These are phyloP conservation scores for Ceratobasidium sp. DNA, from an alignment of 1,284 basidiomycete species.

Conservation along the genomic window DNA sequence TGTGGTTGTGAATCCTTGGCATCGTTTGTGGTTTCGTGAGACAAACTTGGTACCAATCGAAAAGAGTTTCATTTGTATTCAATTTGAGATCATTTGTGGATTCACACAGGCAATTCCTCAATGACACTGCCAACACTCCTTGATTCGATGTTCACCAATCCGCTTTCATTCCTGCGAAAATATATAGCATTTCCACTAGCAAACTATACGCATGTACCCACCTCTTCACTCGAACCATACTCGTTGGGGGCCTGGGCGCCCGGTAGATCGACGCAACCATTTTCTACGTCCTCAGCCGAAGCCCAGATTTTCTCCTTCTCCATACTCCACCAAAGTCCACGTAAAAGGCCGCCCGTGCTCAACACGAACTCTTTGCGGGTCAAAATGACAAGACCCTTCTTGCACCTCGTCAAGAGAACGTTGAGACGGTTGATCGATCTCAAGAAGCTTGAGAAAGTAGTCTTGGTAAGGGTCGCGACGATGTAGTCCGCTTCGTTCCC, in stretches of 20 bases:
- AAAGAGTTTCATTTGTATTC: no score
- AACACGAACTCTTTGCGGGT: constrained; percentile 63
- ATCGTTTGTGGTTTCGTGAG: no score
- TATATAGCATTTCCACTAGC: no score
- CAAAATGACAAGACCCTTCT: constrained; percentile 69
- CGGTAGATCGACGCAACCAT: constrained; percentile 16
- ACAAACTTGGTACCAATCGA: constrained; percentile 70
- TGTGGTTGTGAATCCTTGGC: no score
- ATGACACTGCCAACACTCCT: no score
- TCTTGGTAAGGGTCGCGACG: constrained; percentile 68
- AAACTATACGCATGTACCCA: background rate
- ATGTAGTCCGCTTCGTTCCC: constrained; percentile 41
- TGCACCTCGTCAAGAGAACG: constrained; percentile 70
- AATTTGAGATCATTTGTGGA: no score
- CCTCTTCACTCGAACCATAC: background rate
- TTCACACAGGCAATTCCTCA: no score
- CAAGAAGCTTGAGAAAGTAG: constrained; percentile 64
- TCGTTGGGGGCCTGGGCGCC: constrained; percentile 7
- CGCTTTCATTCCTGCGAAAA: no score
- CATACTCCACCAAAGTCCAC: constrained; percentile 4
- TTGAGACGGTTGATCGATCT: constrained; percentile 62
- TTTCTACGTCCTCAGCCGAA: background rate
- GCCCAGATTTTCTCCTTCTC: constrained; percentile 14
- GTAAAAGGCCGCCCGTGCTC: constrained; percentile 11
- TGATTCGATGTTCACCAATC: background rate